Conservation (phyloP, 2,329 filamentous ascomycete genomes). For the Cordyceps tenuipes region DNA sequence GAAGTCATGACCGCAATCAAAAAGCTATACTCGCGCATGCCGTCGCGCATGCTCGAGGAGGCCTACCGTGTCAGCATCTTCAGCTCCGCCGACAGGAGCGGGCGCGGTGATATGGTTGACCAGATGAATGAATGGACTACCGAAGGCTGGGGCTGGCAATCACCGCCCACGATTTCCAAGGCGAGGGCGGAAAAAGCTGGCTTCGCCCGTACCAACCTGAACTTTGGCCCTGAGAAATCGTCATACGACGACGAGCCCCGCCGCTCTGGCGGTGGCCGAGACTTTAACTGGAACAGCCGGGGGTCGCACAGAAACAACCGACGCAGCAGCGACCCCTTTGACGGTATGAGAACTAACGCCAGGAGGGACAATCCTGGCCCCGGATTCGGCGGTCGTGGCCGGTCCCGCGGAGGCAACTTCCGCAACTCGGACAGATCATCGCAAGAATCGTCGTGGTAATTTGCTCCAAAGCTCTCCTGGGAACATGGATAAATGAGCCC, state of each 20-base stretch:
- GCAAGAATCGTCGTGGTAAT: not conserved
- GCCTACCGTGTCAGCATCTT: slow-evolving; percentile 49
- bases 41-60: slow-evolving; percentile 22
- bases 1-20: not conserved
- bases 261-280: slow-evolving; percentile 10
- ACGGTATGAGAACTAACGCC: slow-evolving; percentile 14
- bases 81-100: slow-evolving; percentile 37
- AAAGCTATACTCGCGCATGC: slow-evolving; percentile 33
- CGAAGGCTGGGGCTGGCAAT: slow-evolving; percentile 42
- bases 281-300: not conserved
- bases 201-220: slow-evolving; percentile 26
- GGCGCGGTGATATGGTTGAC: slow-evolving; percentile 33
- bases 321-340: slow-evolving; percentile 16
- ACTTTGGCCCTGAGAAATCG: slow-evolving; percentile 19
- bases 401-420: not conserved
- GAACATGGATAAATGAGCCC: not conserved
- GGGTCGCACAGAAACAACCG: not conserved
- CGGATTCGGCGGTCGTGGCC: not conserved
- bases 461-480: not conserved
- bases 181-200: slow-evolving; percentile 25
- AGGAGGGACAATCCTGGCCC: slow-evolving; percentile 11
- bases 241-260: not conserved
- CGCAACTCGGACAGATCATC: not conserved
- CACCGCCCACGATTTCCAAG: slow-evolving; percentile 33
- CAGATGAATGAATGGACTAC: slow-evolving; percentile 46